Evolutionary conservation across 805 yeast species (phyloP), one percentile per base, ranked within the genome.

Genomic region (Cyberlindnera euphorbiae): DNA sequence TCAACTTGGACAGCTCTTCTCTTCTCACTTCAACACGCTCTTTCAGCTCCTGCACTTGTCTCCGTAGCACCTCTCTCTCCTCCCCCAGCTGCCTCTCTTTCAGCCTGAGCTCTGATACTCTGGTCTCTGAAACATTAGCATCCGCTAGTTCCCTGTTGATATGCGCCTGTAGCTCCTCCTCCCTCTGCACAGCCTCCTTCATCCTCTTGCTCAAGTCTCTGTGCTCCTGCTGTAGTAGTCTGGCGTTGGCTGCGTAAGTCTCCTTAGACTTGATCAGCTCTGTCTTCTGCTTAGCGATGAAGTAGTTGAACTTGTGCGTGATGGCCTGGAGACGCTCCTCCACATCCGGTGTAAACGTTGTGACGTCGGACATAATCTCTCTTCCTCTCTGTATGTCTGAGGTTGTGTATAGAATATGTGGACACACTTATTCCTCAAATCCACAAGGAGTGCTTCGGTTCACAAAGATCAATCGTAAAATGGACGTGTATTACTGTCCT

Each of bases 241-340:
- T 56, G 29, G 68, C 28, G 25, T 48, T 50, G 12, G 56, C 46
- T 27, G 49, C 49, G 45, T 61, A 62, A 13, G 52, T 56, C 37
- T 66, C 68, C 32, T 59, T 63, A 8, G 60, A 52, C 13, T 47
- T 49, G 35, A 63, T 55, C 19, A 67, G 45, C 15, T 49, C 50
- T 6, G 57, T 39, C 49, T 67, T 51, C 47, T 65, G 60, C 14
- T 49, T 56, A 1, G 58, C 45, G 9, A 69, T 49, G 25, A 54
- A 58, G 13, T 46, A 42, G 42, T 67, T 67, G 49, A 71, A 59
- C 19, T 50, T 56, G 17, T 49, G 47, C n/a, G 65, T 58, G 36
- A 73, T 68, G 15, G 41, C 50, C 21, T 59, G 64, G 60, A 73
- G 60, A 32, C 63, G 62, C 17, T 35, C 34, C 43, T 60, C 60